Evolutionary conservation across 2,329 filamentous ascomycete genomes (phyloP), one percentile per base, ranked within the genome.

Genomic region (Teratosphaeria destructans): DNA sequence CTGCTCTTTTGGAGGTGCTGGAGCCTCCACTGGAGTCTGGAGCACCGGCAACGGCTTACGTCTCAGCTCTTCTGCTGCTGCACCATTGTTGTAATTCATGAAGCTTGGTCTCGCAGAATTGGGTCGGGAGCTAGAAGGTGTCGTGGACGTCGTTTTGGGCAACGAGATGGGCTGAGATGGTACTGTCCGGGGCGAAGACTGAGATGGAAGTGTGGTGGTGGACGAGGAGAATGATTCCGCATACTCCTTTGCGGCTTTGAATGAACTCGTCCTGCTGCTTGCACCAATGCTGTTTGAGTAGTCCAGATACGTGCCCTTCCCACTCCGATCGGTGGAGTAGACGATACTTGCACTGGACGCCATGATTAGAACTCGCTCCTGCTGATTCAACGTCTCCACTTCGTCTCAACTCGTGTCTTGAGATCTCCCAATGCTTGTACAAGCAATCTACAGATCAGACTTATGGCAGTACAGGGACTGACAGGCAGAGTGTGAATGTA

Each of bases 51-150:
- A 19, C 7, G 34, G 19, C 52, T 52, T 37, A 23, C 54, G 53
- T 54, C 29, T 27, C n/a, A 39, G 27, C 27, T 32, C 29, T 49
- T 32, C 34, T 27, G 52, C 57, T 52, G 43, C 52, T 34, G 54
- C 47, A n/a, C 34, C 43, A 34, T 56, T 56, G 34, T 59, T 57
- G 35, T 61, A 61, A 43, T 59, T 63, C 61, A 63, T 63, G 52
- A 57, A 63, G 26, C 59, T 60, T 14, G 60, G 60, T 37, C 49
- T 34, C 7, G 37, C 58, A 11, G 58, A 37, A 43, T 19, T 55
- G 11, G 37, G 23, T 12, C 52, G 43, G 14, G 59, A 57, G 32
- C 14, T 56, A 7, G 57, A 29, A 8, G 53, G 34, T 12, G 55
- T 37, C 39, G 35, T 34, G 39, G 53, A 39, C 5, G n/a, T 35